Conservation (phyloP, 2,329 filamentous ascomycete species). For the Pseudocercospora cruenta region DNA sequence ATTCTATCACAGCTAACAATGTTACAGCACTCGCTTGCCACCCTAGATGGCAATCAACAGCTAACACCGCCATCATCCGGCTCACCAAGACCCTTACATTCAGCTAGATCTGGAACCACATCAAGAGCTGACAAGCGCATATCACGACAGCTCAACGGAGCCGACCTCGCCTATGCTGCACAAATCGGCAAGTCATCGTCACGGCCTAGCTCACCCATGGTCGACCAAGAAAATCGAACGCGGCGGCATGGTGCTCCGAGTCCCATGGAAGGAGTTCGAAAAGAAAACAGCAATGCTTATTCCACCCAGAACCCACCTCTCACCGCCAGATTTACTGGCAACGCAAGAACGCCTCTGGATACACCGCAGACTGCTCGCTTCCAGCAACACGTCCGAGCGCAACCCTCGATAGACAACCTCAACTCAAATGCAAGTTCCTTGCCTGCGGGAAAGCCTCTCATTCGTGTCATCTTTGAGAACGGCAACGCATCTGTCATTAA, state of each 20-base stretch:
- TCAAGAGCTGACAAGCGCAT: constrained; percentile 53
- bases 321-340: constrained; percentile 46
- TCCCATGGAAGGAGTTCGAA: constrained; percentile 57
- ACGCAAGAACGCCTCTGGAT: constrained; percentile 62
- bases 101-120: constrained; percentile 52
- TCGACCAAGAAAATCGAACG: constrained; percentile 58
- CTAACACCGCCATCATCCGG: constrained; percentile 64
- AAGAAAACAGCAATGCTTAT: constrained; percentile 58
- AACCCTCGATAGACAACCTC: constrained; percentile 81
- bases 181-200: constrained; percentile 50
- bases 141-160: constrained; percentile 49
- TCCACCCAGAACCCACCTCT: constrained; percentile 40
- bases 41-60: constrained; percentile 68
- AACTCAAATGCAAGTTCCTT: constrained; percentile 68
- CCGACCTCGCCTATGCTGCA: constrained; percentile 49
- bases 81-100: constrained; percentile 65
- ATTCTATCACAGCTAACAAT: constrained; percentile 5
- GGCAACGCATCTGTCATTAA: constrained; percentile 93
- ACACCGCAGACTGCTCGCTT: constrained; percentile 63
- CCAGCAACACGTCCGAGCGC: constrained; percentile 73
- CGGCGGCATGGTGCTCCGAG: constrained; percentile 65
- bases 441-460: constrained; percentile 83
- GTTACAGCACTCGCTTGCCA: constrained; percentile 77
- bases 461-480: constrained; percentile 88
- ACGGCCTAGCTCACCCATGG: constrained; percentile 71